Evolutionary conservation across 768 basidiomycete genomes (phyloP).

Genomic region (Suillus subalutaceus): DNA sequence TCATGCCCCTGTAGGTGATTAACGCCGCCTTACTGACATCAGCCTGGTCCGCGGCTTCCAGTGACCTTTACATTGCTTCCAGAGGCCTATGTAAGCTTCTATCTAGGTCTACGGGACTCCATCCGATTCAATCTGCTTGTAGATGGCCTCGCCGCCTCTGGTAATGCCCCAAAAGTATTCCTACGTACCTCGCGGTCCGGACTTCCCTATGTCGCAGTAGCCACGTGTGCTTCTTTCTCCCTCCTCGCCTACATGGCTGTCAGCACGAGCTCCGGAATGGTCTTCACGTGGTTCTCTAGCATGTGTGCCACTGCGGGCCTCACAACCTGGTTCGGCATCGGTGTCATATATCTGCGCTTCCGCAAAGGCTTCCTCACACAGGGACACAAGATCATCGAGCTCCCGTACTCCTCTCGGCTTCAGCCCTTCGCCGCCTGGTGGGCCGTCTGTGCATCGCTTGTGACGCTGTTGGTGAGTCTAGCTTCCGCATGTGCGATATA

Average conservation of each 20-base stretch:
- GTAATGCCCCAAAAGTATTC: slow-evolving; percentile 59
- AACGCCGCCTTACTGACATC: slow-evolving; percentile 47
- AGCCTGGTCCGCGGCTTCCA: slow-evolving; percentile 45
- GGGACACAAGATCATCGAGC: slow-evolving; percentile 46
- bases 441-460: slow-evolving; percentile 28
- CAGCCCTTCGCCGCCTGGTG: slow-evolving; percentile 48
- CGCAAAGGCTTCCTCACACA: slow-evolving; percentile 49
- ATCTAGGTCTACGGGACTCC: not conserved
- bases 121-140: slow-evolving; percentile 26
- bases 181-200: slow-evolving; percentile 39
- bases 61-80: slow-evolving; percentile 43
- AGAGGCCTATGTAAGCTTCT: slow-evolving; percentile 38
- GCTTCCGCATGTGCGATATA: not conserved
- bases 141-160: slow-evolving; percentile 56
- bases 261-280: slow-evolving; percentile 34
- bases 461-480: slow-evolving; percentile 39
- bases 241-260: slow-evolving; percentile 47
- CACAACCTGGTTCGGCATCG: slow-evolving; percentile 47
- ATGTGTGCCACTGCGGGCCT: slow-evolving; percentile 43
- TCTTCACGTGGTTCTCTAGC: slow-evolving; percentile 45
- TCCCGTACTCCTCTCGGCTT: slow-evolving; percentile 48
- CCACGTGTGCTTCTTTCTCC: slow-evolving; percentile 32
- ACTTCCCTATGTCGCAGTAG: slow-evolving; percentile 47
- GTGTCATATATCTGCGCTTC: slow-evolving; percentile 50
- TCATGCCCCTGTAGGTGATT: slow-evolving; percentile 26